Conservation (phyloP, 202 grass and related monocot genomes). For the Panicum hallii region DNA sequence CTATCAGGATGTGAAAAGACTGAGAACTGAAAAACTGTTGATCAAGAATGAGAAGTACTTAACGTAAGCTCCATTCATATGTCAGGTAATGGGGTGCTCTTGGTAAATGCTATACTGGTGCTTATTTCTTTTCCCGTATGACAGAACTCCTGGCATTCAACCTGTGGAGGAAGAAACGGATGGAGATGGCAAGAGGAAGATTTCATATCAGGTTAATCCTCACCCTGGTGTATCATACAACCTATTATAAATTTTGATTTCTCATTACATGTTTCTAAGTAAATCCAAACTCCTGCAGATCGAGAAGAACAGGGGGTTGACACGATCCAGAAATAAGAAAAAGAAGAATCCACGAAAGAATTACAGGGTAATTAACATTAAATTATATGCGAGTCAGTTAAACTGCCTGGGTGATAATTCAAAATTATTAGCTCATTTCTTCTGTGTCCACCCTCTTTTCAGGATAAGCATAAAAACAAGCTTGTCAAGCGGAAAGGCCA, state of each 20-base stretch:
- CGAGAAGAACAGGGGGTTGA: constrained; percentile 88
- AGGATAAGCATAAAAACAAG: constrained; percentile 63
- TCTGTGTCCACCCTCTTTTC: constrained; percentile 5
- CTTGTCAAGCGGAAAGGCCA: constrained; percentile 63
- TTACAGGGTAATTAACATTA: constrained; percentile 73
- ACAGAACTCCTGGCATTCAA: constrained; percentile 51
- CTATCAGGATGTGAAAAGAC: constrained; percentile 76
- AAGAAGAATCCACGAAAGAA: constrained; percentile 94
- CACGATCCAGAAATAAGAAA: constrained; percentile 81
- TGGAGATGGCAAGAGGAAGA: constrained; percentile 89
- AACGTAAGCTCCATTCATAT: constrained; percentile 34
- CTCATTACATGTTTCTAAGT: constrained; percentile 11
- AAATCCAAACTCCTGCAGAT: constrained; percentile 64
- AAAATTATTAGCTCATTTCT: constrained; percentile 7
- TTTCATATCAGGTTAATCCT: constrained; percentile 78
- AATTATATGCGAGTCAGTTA: not conserved
- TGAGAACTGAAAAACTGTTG: constrained; percentile 58
- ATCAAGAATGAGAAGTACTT: constrained; percentile 64
- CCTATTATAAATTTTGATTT: not conserved
- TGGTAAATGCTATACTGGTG: constrained; percentile 25
- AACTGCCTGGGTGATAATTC: not conserved
- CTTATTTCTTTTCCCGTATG: constrained; percentile 26
- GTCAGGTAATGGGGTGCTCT: not conserved
- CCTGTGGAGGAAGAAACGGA: constrained; percentile 67
- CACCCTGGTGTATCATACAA: not conserved